Conservation (phyloP, 176 grass and related monocot genomes). For the Aegilops sharonensis region DNA sequence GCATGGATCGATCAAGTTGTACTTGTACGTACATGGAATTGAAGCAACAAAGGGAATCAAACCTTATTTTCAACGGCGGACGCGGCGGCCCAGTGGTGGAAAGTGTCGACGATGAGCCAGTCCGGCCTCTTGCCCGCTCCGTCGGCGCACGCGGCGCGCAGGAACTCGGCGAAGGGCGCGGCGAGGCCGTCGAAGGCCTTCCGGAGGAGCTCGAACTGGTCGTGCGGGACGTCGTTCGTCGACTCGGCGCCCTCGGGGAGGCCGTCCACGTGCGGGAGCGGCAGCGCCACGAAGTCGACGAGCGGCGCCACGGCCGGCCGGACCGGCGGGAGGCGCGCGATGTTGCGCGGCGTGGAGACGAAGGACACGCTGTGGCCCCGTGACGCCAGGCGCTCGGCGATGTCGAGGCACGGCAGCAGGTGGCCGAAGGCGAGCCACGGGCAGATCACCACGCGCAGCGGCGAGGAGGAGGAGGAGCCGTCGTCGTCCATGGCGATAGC, state of each 20-base stretch:
- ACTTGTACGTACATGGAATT: too few relatives aligned
- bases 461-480: background rate
- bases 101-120: background rate
- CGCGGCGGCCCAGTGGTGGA: background rate
- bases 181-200: constrained; percentile 16
- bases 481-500: background rate
- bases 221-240: background rate
- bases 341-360: constrained; percentile 7
- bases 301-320: background rate
- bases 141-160: background rate
- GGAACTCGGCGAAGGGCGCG: background rate
- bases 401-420: background rate
- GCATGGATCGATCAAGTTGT: too few relatives aligned
- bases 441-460: background rate
- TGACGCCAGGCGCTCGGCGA: background rate
- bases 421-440: constrained; percentile 15
- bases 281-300: background rate
- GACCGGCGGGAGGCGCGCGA: background rate
- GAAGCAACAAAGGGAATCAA: too few relatives aligned
- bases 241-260: constrained; percentile 5
- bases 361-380: background rate
- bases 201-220: constrained; percentile 3
- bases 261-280: background rate
- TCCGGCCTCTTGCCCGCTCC: background rate
- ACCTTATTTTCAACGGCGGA: background rate